Percentiles rank a stretch among this genome's conserved stretches.
Evolutionary conservation across 2,329 filamentous ascomycete species (phyloP).

Genomic region (Hymenotorrendiella dingleyae): DNA sequence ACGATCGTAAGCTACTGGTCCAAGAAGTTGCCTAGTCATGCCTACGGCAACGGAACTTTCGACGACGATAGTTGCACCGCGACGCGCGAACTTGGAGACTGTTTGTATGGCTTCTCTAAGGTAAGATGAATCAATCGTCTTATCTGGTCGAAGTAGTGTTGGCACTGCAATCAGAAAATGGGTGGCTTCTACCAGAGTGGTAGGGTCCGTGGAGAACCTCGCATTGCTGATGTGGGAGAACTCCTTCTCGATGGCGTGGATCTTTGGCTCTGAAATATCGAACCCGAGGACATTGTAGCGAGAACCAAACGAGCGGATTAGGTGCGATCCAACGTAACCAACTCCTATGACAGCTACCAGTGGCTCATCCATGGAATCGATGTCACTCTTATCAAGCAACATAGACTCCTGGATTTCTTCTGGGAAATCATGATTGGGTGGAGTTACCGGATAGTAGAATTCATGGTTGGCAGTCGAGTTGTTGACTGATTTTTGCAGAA

Average conservation of each 20-base stretch:
- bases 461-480: not conserved
- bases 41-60: slow-evolving; percentile 50
- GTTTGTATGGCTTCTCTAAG: slow-evolving; percentile 1
- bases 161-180: slow-evolving; percentile 51
- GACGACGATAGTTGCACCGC: slow-evolving; percentile 22
- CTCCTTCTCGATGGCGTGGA: not conserved
- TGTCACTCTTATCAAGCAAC: not conserved
- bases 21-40: slow-evolving; percentile 46
- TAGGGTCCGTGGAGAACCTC: not conserved
- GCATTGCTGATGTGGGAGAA: not conserved
- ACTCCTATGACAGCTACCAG: slow-evolving; percentile 47
- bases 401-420: not conserved
- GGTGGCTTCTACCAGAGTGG: slow-evolving; percentile 37
- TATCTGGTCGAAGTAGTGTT: slow-evolving; percentile 36
- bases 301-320: slow-evolving; percentile 20
- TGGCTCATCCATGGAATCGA: too few species aligned
- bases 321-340: slow-evolving; percentile 47
- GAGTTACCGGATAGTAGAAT: not conserved
- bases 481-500: not conserved
- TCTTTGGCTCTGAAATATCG: slow-evolving; percentile 1
- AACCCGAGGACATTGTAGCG: slow-evolving; percentile 8
- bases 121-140: slow-evolving; percentile 2
- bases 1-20: slow-evolving; percentile 36
- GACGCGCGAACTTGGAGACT: not conserved
- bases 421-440: not conserved